These are phyloP conservation scores for Penicillium sclerotigenum DNA, from an alignment of 2,329 filamentous ascomycete genomes.

Conservation along the genomic window DNA sequence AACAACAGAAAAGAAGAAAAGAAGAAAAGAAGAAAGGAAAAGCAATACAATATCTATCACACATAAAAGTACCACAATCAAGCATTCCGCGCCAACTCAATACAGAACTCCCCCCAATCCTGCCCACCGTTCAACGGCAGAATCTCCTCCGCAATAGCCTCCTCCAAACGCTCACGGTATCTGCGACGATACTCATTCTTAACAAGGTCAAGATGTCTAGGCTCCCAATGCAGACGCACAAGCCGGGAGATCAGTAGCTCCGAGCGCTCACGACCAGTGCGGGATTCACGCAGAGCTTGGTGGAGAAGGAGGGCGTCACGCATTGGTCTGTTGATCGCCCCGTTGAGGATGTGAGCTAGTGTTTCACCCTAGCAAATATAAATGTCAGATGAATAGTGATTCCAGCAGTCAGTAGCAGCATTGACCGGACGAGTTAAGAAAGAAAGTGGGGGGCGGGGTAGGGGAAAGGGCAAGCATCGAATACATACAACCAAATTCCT, in stretches of 20 bases:
- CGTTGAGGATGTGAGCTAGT: constrained; percentile 91
- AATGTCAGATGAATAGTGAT: constrained; percentile 10
- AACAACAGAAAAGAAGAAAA: background rate
- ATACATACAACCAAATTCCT: constrained; percentile 83
- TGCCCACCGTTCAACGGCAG: constrained; percentile 49
- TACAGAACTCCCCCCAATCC: constrained; percentile 74
- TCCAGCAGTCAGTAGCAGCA: background rate
- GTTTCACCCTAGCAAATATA: constrained; percentile 75
- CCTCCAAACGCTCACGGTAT: constrained; percentile 70
- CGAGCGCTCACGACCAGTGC: constrained; percentile 68
- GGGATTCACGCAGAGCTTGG: constrained; percentile 77
- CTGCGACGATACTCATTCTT: constrained; percentile 76
- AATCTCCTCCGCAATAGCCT: constrained; percentile 74
- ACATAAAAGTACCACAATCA: background rate
- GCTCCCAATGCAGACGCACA: constrained; percentile 90
- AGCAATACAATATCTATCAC: background rate
- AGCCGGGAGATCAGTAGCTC: constrained; percentile 85
- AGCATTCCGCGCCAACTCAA: constrained; percentile 52
- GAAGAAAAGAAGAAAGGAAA: background rate
- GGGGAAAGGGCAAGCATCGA: background rate
- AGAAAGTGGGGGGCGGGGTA: too few relatives aligned
- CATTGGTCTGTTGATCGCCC: constrained; percentile 91
- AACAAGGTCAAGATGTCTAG: constrained; percentile 72
- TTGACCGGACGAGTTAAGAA: background rate
- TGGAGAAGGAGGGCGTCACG: constrained; percentile 87